Evolutionary conservation across 1,139 yeast genomes (phyloP).

Genomic region (Yamadazyma kanchanaburiensis): DNA sequence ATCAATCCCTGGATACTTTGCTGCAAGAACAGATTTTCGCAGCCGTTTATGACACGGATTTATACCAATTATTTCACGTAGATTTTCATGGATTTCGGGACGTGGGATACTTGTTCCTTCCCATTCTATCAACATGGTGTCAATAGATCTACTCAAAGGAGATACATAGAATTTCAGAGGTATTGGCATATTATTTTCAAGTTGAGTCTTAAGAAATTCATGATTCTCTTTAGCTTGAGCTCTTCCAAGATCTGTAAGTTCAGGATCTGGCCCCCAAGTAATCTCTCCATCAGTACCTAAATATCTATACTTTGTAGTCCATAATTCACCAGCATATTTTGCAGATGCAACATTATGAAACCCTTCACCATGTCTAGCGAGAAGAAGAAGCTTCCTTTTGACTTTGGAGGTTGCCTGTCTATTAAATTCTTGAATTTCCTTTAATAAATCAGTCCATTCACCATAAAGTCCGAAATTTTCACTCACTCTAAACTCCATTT

Average conservation of each 20-base stretch:
- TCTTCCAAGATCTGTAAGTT: conserved; percentile 55
- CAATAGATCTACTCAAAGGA: conserved; percentile 62
- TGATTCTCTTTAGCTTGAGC: conserved; percentile 43
- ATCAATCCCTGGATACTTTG: conserved; percentile 23
- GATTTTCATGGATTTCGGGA: conserved; percentile 48
- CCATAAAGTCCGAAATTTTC: conserved; percentile 46
- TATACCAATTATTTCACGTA: conserved; percentile 66
- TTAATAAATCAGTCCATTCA: conserved; percentile 45
- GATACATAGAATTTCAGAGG: conserved; percentile 59
- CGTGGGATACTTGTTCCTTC: conserved; percentile 30
- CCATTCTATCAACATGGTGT: conserved; percentile 63
- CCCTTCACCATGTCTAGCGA: conserved; percentile 81
- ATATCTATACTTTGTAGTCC: conserved; percentile 61
- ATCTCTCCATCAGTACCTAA: conserved; percentile 54
- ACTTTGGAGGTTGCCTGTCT: conserved; percentile 26
- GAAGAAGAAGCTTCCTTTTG: conserved; percentile 44
- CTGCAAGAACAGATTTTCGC: conserved; percentile 19
- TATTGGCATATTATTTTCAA: conserved; percentile 46
- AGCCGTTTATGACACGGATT: conserved; percentile 67
- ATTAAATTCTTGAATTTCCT: conserved; percentile 36
- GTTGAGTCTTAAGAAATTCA: conserved; percentile 41
- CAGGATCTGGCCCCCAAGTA: conserved; percentile 69
- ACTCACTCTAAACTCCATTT: conserved; percentile 39
- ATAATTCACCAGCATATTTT: conserved; percentile 52
- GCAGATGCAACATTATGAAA: conserved; percentile 62